A percentile compares a stretch with the other conserved stretches of the same genome.
These are phyloP conservation scores for Coix lacrymajobi DNA, from an alignment of 176 grass and related monocot genomes.

Conservation along the genomic window DNA sequence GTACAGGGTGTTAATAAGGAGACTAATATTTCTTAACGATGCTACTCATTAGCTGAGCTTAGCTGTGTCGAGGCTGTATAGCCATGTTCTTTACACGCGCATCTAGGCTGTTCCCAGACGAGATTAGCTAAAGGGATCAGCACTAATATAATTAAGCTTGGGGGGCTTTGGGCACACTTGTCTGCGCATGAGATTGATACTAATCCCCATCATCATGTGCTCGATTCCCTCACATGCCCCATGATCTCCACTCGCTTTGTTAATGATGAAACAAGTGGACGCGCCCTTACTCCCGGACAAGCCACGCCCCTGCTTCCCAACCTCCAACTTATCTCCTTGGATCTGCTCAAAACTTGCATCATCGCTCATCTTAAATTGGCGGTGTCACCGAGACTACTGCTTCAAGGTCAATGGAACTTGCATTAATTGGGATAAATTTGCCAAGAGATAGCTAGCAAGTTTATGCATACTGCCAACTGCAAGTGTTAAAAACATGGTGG, in stretches of 20 bases:
- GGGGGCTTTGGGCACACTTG: background rate
- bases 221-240: constrained; percentile 46
- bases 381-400: background rate
- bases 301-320: constrained; percentile 55
- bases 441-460: background rate
- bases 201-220: constrained; percentile 34
- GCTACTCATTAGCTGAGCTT: constrained; percentile 19
- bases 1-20: constrained; percentile 17
- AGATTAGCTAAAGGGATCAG: constrained; percentile 31
- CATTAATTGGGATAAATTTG: background rate
- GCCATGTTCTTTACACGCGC: constrained; percentile 36
- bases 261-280: constrained; percentile 25
- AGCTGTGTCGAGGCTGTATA: constrained; percentile 35
- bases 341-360: constrained; percentile 30
- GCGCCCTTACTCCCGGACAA: constrained; percentile 58
- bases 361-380: constrained; percentile 7
- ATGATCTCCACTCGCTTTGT: constrained; percentile 31
- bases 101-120: constrained; percentile 39
- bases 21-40: constrained; percentile 16
- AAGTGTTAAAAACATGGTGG: background rate
- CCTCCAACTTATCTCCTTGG: constrained; percentile 47
- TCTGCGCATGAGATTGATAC: constrained; percentile 15
- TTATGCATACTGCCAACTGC: background rate
- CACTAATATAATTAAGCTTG: background rate
- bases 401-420: constrained; percentile 9